phyloP scores from a whole-genome alignment of 345 rosid species.

The Lenwebbia sp. region DNA sequence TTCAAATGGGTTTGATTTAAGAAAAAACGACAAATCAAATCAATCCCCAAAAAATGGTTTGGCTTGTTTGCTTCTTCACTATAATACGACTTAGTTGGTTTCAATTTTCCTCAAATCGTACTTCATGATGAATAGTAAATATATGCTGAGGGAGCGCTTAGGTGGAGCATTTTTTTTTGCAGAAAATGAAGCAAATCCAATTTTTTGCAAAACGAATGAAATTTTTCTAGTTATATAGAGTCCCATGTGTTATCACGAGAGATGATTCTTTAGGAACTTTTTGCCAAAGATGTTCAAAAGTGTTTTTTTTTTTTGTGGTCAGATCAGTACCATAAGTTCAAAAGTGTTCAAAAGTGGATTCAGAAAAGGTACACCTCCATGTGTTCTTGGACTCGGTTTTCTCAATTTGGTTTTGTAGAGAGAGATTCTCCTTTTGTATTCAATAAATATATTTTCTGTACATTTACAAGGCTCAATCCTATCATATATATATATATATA shows the following conservation, averaged over 20 bases:
- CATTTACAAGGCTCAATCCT: no score
- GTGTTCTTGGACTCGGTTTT: background rate
- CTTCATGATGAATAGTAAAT: background rate
- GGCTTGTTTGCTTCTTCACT: no score
- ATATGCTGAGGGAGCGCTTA: background rate
- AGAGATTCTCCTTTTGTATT: no score
- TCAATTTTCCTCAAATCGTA: background rate
- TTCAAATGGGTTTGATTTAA: no score
- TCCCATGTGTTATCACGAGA: background rate
- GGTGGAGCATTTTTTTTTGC: background rate
- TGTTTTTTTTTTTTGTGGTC: no score
- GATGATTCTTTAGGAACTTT: background rate
- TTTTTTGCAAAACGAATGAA: background rate
- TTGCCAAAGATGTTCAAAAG: background rate
- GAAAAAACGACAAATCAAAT: no score
- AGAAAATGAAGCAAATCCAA: background rate
- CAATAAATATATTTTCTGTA: no score
- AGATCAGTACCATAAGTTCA: background rate
- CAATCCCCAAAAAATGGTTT: no score
- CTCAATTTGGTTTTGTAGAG: no score
- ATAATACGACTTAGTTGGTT: no score
- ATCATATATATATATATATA: no score
- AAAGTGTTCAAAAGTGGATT: background rate
- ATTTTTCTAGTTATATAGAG: no score
- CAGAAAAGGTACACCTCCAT: background rate